phyloP scores from a whole-genome alignment of 1,284 basidiomycete species.

The Albatrellus sp. region DNA sequence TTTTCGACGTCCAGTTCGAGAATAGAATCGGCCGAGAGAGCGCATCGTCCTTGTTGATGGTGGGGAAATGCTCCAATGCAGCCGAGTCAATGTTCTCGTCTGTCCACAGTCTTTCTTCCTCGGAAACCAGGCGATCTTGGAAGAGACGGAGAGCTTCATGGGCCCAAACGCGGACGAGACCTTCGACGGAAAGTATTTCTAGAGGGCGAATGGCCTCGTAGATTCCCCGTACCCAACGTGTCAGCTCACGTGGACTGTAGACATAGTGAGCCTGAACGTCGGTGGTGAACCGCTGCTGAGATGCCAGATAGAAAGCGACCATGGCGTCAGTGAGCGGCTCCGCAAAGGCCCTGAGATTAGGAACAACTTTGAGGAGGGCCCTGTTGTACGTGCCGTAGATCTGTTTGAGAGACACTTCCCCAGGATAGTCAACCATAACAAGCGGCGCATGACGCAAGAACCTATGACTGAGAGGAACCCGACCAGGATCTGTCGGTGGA shows the following conservation, averaged over 20 bases:
- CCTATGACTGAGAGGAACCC: constrained; percentile 93
- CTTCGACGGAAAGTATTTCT: constrained; percentile 85
- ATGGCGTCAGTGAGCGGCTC: constrained; percentile 96
- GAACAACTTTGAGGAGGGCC: constrained; percentile 91
- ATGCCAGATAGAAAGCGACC: constrained; percentile 92
- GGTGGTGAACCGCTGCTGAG: constrained; percentile 90
- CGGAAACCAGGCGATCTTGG: constrained; percentile 91
- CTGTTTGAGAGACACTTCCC: constrained; percentile 92
- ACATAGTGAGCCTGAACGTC: constrained; percentile 98
- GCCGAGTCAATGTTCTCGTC: constrained; percentile 84
- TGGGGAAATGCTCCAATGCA: constrained; percentile 86
- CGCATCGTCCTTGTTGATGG: constrained; percentile 75
- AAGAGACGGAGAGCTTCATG: constrained; percentile 97
- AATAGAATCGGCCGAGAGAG: constrained; percentile 87
- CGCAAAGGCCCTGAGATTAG: constrained; percentile 85
- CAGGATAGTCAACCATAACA: constrained; percentile 99
- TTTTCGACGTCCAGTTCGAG: constrained; percentile 98
- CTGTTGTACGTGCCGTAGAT: constrained; percentile 99
- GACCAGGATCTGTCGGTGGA: constrained; percentile 98
- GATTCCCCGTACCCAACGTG: constrained; percentile 95
- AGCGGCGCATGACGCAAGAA: constrained; percentile 97
- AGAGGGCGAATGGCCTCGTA: constrained; percentile 93
- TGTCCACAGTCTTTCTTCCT: constrained; percentile 90
- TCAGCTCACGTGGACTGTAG: constrained; percentile 98
- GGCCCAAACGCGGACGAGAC: constrained; percentile 94